phyloP scores from a whole-genome alignment of 2,329 filamentous ascomycete genomes.

The Penicillium sp. region DNA sequence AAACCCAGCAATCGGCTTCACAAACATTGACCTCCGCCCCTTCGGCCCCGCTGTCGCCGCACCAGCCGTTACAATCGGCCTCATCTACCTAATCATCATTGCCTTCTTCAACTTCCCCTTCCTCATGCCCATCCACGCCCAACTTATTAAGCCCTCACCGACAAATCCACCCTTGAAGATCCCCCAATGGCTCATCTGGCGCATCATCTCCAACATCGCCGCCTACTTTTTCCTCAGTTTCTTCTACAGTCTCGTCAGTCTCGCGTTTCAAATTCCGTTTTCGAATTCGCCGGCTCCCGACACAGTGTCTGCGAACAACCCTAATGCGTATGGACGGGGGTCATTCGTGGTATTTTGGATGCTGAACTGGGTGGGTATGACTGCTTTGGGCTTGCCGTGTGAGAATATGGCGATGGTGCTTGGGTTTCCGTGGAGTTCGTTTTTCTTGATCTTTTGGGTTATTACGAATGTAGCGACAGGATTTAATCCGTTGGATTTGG shows the following conservation, averaged over 20 bases:
- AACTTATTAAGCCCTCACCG: conserved; percentile 55
- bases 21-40: conserved; percentile 61
- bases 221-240: conserved; percentile 66
- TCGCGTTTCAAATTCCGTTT: conserved; percentile 68
- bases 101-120: conserved; percentile 69
- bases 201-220: conserved; percentile 58
- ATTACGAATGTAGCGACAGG: conserved; percentile 65
- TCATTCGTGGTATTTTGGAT: conserved; percentile 68
- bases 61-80: conserved; percentile 63
- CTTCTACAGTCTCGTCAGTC: conserved; percentile 64
- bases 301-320: conserved; percentile 51
- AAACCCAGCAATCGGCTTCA: conserved; percentile 61
- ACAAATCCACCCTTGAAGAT: conserved; percentile 61
- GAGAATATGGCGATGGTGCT: conserved; percentile 68
- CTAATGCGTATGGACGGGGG: conserved; percentile 60
- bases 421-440: conserved; percentile 62
- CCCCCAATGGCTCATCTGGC: conserved; percentile 62
- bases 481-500: conserved; percentile 64
- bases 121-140: conserved; percentile 65
- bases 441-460: conserved; percentile 71
- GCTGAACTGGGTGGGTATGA: conserved; percentile 66
- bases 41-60: conserved; percentile 60
- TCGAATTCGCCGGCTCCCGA: conserved; percentile 51
- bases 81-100: conserved; percentile 70
- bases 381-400: conserved; percentile 63